phyloP scores from a whole-genome alignment of 495 filamentous ascomycete species.

The Pyronema omphalodes region DNA sequence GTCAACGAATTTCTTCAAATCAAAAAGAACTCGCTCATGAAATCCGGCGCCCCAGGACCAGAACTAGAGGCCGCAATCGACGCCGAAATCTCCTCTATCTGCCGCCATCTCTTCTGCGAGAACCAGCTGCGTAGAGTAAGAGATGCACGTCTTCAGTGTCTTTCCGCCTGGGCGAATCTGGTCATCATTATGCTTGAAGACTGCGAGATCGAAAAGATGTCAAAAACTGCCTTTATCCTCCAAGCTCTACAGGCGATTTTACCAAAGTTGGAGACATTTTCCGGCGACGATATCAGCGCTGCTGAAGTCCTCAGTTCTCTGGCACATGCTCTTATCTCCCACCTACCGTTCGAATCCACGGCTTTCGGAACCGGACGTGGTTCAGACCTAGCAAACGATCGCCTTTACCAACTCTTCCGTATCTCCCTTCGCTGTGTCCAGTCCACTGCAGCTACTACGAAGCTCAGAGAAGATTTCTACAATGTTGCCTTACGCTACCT shows the following conservation, averaged over 20 bases:
- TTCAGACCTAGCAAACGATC: conserved; percentile 65
- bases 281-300: conserved; percentile 42
- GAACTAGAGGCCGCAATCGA: conserved; percentile 37
- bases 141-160: conserved; percentile 40
- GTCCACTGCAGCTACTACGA: conserved; percentile 45
- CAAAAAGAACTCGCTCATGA: conserved; percentile 27
- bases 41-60: conserved; percentile 28
- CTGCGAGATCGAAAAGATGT: conserved; percentile 49
- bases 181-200: conserved; percentile 58
- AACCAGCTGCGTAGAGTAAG: conserved; percentile 47
- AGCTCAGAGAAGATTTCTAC: conserved; percentile 67
- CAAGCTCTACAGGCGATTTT: conserved; percentile 70
- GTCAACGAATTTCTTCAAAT: conserved; percentile 45
- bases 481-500: conserved; percentile 74
- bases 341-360: conserved; percentile 40
- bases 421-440: conserved; percentile 56
- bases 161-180: conserved; percentile 67
- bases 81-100: conserved; percentile 39
- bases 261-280: conserved; percentile 61
- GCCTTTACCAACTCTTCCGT: conserved; percentile 80
- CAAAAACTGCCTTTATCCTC: conserved; percentile 55
- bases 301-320: conserved; percentile 59
- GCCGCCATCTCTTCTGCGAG: conserved; percentile 38
- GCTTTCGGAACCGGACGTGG: conserved; percentile 30
- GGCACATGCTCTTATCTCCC: conserved; percentile 55